Conservation (phyloP, 345 rosid genomes). For the Populus tremula region DNA sequence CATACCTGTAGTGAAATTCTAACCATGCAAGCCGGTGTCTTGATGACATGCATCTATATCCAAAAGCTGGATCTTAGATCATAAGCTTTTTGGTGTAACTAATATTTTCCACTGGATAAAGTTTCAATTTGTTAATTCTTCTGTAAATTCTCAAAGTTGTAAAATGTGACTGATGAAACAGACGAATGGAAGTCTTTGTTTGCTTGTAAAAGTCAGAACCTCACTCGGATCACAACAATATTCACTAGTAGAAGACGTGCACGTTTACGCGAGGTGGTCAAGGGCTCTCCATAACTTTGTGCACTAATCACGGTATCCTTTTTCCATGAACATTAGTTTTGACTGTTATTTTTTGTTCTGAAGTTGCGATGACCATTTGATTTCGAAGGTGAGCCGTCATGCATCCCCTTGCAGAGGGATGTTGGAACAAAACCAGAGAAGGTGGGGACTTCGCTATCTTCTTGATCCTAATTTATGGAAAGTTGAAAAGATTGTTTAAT, state of each 20-base stretch:
- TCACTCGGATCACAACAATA: background rate
- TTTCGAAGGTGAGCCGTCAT: background rate
- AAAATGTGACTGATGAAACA: constrained; percentile 31
- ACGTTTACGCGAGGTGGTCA: background rate
- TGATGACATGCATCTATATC: constrained; percentile 5
- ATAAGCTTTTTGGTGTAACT: constrained; percentile 29
- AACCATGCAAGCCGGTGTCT: constrained; percentile 6
- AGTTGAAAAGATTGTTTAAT: background rate
- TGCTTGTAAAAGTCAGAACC: background rate
- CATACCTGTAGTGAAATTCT: background rate
- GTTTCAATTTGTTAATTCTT: constrained; percentile 38
- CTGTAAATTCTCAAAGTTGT: constrained; percentile 49
- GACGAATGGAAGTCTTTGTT: constrained; percentile 6
- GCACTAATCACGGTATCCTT: background rate
- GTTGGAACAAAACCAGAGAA: constrained; percentile 13
- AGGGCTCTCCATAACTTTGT: background rate
- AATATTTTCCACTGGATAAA: constrained; percentile 18
- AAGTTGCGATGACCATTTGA: background rate
- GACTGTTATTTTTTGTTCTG: background rate
- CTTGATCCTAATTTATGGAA: constrained; percentile 4
- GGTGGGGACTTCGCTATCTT: constrained; percentile 19
- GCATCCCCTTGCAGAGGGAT: constrained; percentile 2
- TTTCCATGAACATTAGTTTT: background rate
- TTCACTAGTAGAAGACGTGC: background rate
- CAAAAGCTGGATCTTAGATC: constrained; percentile 29